These are phyloP conservation scores for Trichosporon faecale DNA, from an alignment of 1,284 basidiomycete genomes.

Conservation along the genomic window DNA sequence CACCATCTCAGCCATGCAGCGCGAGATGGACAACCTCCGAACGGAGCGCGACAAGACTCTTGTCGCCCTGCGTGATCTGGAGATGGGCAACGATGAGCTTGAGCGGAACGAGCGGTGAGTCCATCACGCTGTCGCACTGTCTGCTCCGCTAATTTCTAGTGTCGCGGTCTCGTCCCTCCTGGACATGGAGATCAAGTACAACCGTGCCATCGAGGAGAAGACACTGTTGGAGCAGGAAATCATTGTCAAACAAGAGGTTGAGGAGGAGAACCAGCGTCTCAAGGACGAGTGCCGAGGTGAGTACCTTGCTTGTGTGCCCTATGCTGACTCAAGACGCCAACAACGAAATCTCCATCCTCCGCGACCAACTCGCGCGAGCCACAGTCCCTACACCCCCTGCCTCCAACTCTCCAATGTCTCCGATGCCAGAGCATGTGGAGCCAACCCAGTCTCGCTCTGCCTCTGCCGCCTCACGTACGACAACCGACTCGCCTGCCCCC, in stretches of 20 bases:
- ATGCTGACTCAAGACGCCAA: conserved; percentile 56
- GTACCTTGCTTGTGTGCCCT: conserved; percentile 27
- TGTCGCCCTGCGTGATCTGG: conserved; percentile 78
- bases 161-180: conserved; percentile 86
- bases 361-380: conserved; percentile 59
- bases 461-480: conserved; percentile 18
- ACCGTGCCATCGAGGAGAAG: conserved; percentile 89
- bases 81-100: conserved; percentile 94
- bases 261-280: conserved; percentile 86
- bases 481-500: conserved; percentile 16
- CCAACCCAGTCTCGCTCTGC: background rate
- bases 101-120: conserved; percentile 75
- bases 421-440: conserved; percentile 27
- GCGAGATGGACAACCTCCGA: conserved; percentile 75
- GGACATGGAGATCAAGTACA: conserved; percentile 88
- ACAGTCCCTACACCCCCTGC: conserved; percentile 41
- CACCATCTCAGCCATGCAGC: conserved; percentile 59
- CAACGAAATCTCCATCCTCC: conserved; percentile 76
- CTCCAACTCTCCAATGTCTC: conserved; percentile 41
- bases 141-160: conserved; percentile 29
- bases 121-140: background rate
- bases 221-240: conserved; percentile 95
- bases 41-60: conserved; percentile 76
- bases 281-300: conserved; percentile 90
- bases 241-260: conserved; percentile 81